These are phyloP conservation scores for Neolentinus lepideus DNA, from an alignment of 1,284 basidiomycete species.

Conservation along the genomic window DNA sequence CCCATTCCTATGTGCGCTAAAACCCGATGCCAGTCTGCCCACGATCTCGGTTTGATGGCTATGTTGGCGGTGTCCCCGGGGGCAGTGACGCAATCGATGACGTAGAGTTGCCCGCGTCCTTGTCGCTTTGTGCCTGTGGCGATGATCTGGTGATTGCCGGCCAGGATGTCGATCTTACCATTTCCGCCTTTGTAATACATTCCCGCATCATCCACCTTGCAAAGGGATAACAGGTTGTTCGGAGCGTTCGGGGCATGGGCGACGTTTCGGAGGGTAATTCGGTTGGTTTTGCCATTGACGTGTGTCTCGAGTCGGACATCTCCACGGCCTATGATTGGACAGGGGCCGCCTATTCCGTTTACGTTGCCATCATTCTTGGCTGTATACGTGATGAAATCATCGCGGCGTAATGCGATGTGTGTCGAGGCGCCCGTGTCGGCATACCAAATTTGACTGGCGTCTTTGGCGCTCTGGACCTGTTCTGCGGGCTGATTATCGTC, in stretches of 20 bases:
- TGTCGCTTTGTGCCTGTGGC: background rate
- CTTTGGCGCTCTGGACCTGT: background rate
- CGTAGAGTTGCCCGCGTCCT: background rate
- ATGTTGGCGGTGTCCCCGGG: background rate
- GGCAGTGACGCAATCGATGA: background rate
- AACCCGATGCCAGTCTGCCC: constrained; percentile 8
- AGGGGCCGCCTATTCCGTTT: background rate
- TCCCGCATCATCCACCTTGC: background rate
- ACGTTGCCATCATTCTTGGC: background rate
- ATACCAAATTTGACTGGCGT: background rate
- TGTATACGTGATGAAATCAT: background rate
- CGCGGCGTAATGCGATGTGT: background rate
- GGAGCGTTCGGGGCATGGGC: background rate
- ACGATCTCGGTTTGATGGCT: background rate
- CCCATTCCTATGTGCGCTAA: constrained; percentile 6
- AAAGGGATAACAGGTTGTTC: background rate
- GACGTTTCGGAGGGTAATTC: background rate
- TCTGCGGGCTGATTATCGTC: background rate
- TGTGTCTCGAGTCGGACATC: background rate
- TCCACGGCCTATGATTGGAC: background rate
- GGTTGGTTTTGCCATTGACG: background rate
- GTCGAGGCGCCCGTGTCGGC: constrained; percentile 1
- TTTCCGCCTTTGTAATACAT: background rate
- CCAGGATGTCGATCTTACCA: background rate
- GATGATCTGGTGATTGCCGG: background rate